These are phyloP conservation scores for Pseudocercospora pini-densiflorae DNA, from an alignment of 2,329 filamentous ascomycete species.

Conservation along the genomic window DNA sequence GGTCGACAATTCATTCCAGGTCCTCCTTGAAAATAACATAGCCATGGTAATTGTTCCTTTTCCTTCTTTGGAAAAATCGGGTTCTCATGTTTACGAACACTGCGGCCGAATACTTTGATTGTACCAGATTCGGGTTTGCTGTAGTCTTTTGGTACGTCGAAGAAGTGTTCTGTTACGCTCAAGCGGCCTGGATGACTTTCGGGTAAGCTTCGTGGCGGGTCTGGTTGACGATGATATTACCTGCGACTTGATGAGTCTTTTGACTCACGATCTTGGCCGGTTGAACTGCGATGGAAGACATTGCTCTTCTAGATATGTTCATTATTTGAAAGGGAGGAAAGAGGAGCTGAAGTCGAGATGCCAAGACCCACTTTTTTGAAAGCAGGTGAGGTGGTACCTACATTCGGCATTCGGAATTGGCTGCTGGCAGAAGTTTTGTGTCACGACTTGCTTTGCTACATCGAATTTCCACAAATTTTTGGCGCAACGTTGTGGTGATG, in stretches of 20 bases:
- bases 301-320: constrained; percentile 33
- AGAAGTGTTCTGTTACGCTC: constrained; percentile 79
- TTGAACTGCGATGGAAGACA: constrained; percentile 40
- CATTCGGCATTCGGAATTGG: background rate
- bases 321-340: constrained; percentile 12
- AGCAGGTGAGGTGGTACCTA: background rate
- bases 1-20: constrained; percentile 77
- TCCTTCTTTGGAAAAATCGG: constrained; percentile 48
- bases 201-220: background rate
- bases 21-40: constrained; percentile 81
- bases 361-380: background rate
- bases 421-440: background rate
- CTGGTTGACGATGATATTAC: constrained; percentile 34
- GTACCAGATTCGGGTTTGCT: constrained; percentile 62
- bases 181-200: constrained; percentile 64
- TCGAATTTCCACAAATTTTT: background rate
- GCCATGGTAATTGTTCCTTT: constrained; percentile 63
- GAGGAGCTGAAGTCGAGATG: constrained; percentile 2
- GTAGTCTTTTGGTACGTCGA: constrained; percentile 84
- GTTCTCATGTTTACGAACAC: constrained; percentile 70
- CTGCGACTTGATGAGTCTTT: constrained; percentile 50
- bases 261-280: constrained; percentile 54
- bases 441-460: constrained; percentile 3
- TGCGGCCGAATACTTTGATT: constrained; percentile 78
- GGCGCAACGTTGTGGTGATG: background rate